Evolutionary conservation across 1,284 basidiomycete species (phyloP), one percentile per base, ranked within the genome.

Genomic region (Limonomyces culmigenus): DNA sequence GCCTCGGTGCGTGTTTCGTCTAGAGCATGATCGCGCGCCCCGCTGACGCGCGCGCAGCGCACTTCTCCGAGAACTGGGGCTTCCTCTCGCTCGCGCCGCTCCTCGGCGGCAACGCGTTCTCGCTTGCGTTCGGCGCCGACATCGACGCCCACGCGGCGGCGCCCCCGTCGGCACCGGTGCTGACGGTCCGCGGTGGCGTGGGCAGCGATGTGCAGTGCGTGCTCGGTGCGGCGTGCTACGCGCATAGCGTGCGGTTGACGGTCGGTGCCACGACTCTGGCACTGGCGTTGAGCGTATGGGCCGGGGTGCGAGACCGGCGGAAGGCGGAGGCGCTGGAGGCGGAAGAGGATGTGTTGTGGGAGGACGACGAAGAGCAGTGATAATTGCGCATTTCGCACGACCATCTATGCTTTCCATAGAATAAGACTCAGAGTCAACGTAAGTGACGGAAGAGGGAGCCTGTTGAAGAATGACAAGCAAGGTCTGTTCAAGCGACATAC

Each of bases 31-130:
- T 8, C 25, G 25, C 25, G 25, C 25, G 8, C 10, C 8, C 25
- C 25, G n/a, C 10, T 8, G 25, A n/a, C n/a, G 25, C n/a, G 25
- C n/a, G 32, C 34, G 41, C 41, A 76, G 74, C 58, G 12, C 76
- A 78, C 46, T 75, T 85, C 47, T 74, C 74, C 3, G 77, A 88
- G 56, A 93, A 92, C 52, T 91, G 76, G 76, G 89, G 89, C 13
- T 83, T 71, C 49, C 64, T 81, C 19, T 72, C 71, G 5, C 55
- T 89, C 14, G 70, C 79, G 0, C 86, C 89, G 2, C 66, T 88
- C 39, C 34, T 89, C 2, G 83, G 80, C 5, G 83, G 83, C 0
- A 93, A 92, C 56, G 36, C 87, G 1, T 86, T 91, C 55, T 88
- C 86, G 29, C 48, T 92, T 29, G 60, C 81, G 30, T 93, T 92